Conservation (phyloP, 768 basidiomycete genomes). For the Mycena belliarum region DNA sequence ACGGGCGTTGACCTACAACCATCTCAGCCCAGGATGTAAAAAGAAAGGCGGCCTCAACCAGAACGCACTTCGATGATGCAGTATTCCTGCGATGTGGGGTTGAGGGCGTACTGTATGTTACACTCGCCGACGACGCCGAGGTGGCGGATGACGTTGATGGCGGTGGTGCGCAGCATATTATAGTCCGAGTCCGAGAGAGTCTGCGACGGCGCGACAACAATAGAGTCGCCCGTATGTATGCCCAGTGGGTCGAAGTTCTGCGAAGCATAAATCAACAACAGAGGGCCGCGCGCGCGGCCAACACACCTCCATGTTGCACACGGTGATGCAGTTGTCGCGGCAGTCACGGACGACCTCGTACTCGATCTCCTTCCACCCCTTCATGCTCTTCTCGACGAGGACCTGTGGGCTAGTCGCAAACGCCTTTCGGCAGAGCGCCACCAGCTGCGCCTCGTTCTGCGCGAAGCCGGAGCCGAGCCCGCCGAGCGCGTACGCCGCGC, state of each 20-base stretch:
- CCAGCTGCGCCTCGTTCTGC: conserved; percentile 88
- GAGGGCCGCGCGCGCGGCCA: not conserved
- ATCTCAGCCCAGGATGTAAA: not conserved
- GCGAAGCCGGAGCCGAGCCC: conserved; percentile 96
- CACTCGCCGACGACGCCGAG: conserved; percentile 97
- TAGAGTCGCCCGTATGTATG: conserved; percentile 98
- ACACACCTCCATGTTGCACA: conserved; percentile 99
- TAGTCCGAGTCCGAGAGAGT: conserved; percentile 99
- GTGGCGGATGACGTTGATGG: conserved; percentile 98
- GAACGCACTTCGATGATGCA: conserved; percentile 90
- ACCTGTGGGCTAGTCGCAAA: conserved; percentile 98
- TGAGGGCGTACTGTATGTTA: conserved; percentile 98
- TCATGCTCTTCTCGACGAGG: conserved; percentile 99
- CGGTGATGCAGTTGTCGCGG: conserved; percentile 97
- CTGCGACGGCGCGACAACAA: conserved; percentile 96
- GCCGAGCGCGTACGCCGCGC: conserved; percentile 95
- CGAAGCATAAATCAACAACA: not conserved
- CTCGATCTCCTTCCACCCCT: conserved; percentile 99
- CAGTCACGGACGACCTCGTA: conserved; percentile 99
- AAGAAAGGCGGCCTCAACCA: not conserved
- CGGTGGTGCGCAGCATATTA: conserved; percentile 98
- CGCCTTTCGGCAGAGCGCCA: conserved; percentile 87
- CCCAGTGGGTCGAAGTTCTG: conserved; percentile 99
- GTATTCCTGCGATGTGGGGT: conserved; percentile 92
- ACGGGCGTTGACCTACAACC: conserved; percentile 82